phyloP scores from a whole-genome alignment of 225 moss, liverwort and hornwort genomes.

The Ulota crispa region DNA sequence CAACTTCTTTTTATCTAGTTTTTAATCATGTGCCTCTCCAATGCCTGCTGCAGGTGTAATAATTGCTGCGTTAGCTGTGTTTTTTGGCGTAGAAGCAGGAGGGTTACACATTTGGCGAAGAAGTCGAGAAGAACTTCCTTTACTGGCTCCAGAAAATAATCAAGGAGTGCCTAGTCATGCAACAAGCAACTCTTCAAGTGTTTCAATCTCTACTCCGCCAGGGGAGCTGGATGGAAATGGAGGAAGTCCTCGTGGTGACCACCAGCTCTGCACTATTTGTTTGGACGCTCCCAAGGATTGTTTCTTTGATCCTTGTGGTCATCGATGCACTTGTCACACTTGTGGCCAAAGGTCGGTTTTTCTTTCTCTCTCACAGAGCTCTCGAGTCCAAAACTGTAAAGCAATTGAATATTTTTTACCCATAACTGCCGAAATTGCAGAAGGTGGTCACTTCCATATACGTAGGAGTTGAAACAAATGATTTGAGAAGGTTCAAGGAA shows the following conservation, averaged over 20 bases:
- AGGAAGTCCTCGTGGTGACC: conserved; percentile 36
- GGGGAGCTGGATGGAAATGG: conserved; percentile 25
- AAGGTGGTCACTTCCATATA: neutral
- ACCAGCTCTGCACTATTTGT: conserved; percentile 56
- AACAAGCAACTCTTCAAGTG: conserved; percentile 27
- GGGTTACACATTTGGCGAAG: conserved; percentile 17
- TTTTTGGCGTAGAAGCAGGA: conserved; percentile 23
- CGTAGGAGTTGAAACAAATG: neutral
- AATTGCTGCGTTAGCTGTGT: conserved; percentile 11
- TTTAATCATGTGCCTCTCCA: conserved; percentile 10
- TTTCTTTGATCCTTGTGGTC: conserved; percentile 70
- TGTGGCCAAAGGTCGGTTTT: conserved; percentile 48
- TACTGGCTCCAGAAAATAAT: conserved; percentile 31
- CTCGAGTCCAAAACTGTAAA: neutral
- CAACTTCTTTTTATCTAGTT: neutral
- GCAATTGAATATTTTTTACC: neutral
- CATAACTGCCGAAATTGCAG: neutral
- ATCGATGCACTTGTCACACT: conserved; percentile 48
- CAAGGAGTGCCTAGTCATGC: conserved; percentile 13
- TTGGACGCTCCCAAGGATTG: conserved; percentile 61
- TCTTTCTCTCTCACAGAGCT: neutral
- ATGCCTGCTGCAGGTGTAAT: conserved; percentile 30
- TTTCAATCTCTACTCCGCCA: conserved; percentile 15
- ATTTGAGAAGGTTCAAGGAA: neutral
- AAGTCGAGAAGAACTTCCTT: conserved; percentile 47